Percentiles rank a stretch among this genome's conserved stretches.
Evolutionary conservation across 2,329 filamentous ascomycete genomes (phyloP).

Genomic region (Balansia obtecta): DNA sequence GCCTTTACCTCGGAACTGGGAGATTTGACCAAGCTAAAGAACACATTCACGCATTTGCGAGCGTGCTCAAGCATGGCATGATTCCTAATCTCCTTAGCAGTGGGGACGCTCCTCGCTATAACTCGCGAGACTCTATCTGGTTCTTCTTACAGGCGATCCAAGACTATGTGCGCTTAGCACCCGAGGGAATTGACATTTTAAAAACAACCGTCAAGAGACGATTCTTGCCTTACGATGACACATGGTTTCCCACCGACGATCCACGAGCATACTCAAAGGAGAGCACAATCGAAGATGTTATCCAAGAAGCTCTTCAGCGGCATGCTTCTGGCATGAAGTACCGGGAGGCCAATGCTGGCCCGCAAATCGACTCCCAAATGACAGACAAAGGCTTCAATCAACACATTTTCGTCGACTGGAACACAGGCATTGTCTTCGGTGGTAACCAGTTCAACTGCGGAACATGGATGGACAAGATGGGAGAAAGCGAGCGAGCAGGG

Average conservation of each 20-base stretch:
- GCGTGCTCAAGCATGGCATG: conserved; percentile 96
- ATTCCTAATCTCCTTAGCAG: conserved; percentile 87
- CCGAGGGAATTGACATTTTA: conserved; percentile 61
- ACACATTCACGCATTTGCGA: conserved; percentile 89
- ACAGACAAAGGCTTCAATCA: conserved; percentile 84
- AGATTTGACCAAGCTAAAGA: conserved; percentile 82
- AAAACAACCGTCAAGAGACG: conserved; percentile 68
- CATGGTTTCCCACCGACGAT: conserved; percentile 79
- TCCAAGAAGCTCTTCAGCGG: conserved; percentile 86
- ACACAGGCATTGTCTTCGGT: conserved; percentile 74
- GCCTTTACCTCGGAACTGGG: conserved; percentile 81
- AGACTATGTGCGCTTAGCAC: conserved; percentile 75
- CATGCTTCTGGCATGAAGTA: conserved; percentile 88
- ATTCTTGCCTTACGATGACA: conserved; percentile 91
- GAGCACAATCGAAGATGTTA: conserved; percentile 75
- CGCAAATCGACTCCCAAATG: conserved; percentile 86
- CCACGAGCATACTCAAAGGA: conserved; percentile 71
- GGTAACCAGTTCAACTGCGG: conserved; percentile 92
- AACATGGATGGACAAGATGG: conserved; percentile 99
- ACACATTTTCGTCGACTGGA: conserved; percentile 87
- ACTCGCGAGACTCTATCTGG: conserved; percentile 93
- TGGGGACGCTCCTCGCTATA: conserved; percentile 80
- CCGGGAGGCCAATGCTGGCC: conserved; percentile 86
- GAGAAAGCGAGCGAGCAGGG: conserved; percentile 82
- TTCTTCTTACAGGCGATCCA: conserved; percentile 96